Percentiles rank a stretch among this genome's conserved stretches.
Evolutionary conservation across 352 stramenopile genomes (phyloP).

Genomic region (Bremia lactucae): DNA sequence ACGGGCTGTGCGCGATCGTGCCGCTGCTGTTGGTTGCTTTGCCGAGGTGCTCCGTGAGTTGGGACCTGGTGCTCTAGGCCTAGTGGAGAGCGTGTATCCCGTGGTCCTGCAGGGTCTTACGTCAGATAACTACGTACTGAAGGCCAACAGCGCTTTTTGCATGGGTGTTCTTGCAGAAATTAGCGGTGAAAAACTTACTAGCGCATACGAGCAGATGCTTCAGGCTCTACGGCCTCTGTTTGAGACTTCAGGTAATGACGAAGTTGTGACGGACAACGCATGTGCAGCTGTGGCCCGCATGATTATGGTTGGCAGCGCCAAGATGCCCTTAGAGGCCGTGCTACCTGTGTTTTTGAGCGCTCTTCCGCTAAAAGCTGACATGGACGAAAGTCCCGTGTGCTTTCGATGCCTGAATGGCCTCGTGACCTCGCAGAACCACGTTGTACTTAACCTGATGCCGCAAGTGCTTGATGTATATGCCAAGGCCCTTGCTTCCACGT

Average conservation of each 20-base stretch:
- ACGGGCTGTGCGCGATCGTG: conserved; percentile 85
- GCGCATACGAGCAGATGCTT: conserved; percentile 87
- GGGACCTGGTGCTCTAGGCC: conserved; percentile 66
- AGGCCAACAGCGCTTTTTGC: conserved; percentile 92
- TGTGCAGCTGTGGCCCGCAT: conserved; percentile 88
- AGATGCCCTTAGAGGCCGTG: conserved; percentile 88
- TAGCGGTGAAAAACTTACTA: conserved; percentile 56
- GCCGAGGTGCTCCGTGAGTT: conserved; percentile 91
- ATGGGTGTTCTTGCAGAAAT: conserved; percentile 87
- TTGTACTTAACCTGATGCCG: conserved; percentile 51
- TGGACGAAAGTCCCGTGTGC: conserved; percentile 92
- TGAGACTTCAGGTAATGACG: conserved; percentile 74
- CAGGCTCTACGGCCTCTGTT: conserved; percentile 88
- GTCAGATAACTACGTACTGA: conserved; percentile 89
- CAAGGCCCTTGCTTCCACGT: conserved; percentile 47
- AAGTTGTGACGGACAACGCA: conserved; percentile 89
- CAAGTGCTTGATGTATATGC: conserved; percentile 77
- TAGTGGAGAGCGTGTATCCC: conserved; percentile 84
- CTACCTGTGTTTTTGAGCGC: conserved; percentile 88
- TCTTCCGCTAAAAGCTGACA: conserved; percentile 94
- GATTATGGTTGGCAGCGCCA: conserved; percentile 74
- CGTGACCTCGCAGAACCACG: conserved; percentile 84
- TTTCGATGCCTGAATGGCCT: conserved; percentile 92
- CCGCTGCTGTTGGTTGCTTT: conserved; percentile 91
- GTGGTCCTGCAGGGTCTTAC: conserved; percentile 84